Base-by-base conservation (phyloP, 1,139 yeast genomes). In the Blastobotrys serpentis region DNA sequence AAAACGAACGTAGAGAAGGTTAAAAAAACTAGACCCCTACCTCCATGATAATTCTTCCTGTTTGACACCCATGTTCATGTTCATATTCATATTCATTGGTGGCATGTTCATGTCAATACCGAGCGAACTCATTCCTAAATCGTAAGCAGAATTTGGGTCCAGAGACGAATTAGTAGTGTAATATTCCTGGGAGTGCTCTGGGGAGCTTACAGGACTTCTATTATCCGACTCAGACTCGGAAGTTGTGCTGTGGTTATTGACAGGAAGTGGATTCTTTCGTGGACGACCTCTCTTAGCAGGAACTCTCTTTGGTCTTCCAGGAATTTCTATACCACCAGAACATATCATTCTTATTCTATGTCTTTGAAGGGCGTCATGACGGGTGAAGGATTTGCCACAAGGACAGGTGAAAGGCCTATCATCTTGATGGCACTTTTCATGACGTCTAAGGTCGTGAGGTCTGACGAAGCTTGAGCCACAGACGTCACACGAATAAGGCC, bases 391-490 rank as follows among this genome's bases (percentile, higher is more conserved):
- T 68, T 89, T 90, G 16, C 98, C 97, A 69, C 98, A 94, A 0
- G 85, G 84, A 67, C 99, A 94, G 42, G 72, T 74, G 59, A 78
- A 84, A 39, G 83, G 81, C 54, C 85, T 81, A 52, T 84, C 90
- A 6, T 61, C 67, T 52, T 81, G 76, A 62, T 94, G 99, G 17
- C 92, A 87, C 64, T 88, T 89, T 53, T 81, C 82, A 62, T 94
- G 99, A 53, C 99, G 78, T 52, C 89, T 80, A 59, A 94, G 74
- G 68, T 94, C 99, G 64, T 94, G 98, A 56, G 94, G 96, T 42
- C 95, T 73, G 13, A 86, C 95, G 68, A 86, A 86, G 44, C 82
- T 75, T 55, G 86, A 83, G 4, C 69, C 68, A 59, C 84, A 79
- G 10, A 60, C 57, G 3, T 81, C 79, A 65, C 92, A 86, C 2